Evolutionary conservation across 176 grass and related monocot genomes (phyloP), one percentile per base, ranked within the genome.

Genomic region (Avena insularis): DNA sequence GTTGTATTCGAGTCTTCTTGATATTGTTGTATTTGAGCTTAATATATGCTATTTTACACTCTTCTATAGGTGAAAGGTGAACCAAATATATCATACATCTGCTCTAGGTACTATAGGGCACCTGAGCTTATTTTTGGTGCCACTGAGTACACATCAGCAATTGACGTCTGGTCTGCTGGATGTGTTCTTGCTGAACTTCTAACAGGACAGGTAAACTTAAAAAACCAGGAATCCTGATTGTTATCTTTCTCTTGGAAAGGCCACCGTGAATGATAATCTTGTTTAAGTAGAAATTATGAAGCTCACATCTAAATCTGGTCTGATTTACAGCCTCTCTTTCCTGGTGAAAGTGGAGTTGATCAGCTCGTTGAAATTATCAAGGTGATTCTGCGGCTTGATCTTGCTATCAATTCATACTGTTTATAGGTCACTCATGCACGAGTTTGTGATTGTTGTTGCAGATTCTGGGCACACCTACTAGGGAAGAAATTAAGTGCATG

Each of bases 401-500:
- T 79, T 53, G 15, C 19, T 21, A 40, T 33, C 46, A 74, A 74
- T 84, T 71, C 59, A 15, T 84, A 20, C 14, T 55, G 25, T 6
- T 56, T 56, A 50, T 54, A 14, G 0, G 48, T 51, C 48, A 17
- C 53, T 17, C 73, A 31, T 53, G 25, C 7, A 0, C 73, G 53
- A 75, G 47, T 76, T 76, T 76, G 73, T 31, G 48, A 76, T 76
- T 9, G 7, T 77, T 69, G 49, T 58, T 7, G 57, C 50, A 95
- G 93, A 84, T 98, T 82, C 63, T 98, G 62, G 95, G 95, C 59
- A 98, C 95, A 38, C 95, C 95, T n/a, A 98, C 95, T 70, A 87
- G 95, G 89, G 95, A 98, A 86, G 95, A 98, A 91, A 98, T 98
- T 12, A 98, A 98, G 84, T 98, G 95, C 77, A 98, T 98, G 93